Evolutionary conservation across 805 yeast species (phyloP).

Genomic region (Yarrowia sp.): DNA sequence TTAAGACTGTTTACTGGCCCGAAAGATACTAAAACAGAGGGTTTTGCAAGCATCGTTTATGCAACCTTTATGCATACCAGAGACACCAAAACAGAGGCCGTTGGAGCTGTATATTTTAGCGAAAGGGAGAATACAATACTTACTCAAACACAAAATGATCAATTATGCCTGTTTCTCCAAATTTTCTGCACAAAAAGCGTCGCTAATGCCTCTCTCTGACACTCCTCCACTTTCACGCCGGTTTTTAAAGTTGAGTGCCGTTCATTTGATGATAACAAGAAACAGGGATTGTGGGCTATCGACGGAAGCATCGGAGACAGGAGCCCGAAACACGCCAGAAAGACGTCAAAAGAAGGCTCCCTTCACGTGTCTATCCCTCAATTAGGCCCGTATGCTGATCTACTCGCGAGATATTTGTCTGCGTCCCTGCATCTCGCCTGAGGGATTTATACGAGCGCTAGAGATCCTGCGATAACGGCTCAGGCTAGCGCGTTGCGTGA

Average conservation of each 20-base stretch:
- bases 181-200: too few species aligned
- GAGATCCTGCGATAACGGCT: not conserved
- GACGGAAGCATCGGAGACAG: not conserved
- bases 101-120: not conserved
- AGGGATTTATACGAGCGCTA: not conserved
- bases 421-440: not conserved
- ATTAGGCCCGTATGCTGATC: too few species aligned
- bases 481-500: not conserved
- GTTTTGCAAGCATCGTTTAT: not conserved
- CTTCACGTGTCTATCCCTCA: too few species aligned
- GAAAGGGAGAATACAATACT: too few species aligned
- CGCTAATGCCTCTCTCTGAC: too few species aligned
- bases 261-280: slow-evolving; percentile 5
- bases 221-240: not conserved
- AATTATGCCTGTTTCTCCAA: too few species aligned
- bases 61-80: not conserved
- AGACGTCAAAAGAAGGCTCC: too few species aligned
- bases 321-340: too few species aligned
- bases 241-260: slow-evolving; percentile 1
- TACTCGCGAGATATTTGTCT: not conserved
- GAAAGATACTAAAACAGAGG: not conserved
- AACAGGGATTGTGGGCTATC: not conserved
- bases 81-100: not conserved
- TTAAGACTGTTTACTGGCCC: not conserved
- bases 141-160: too few species aligned